Base-by-base conservation (phyloP, 2,329 filamentous ascomycete genomes). In the Colletotrichum shisoi region DNA sequence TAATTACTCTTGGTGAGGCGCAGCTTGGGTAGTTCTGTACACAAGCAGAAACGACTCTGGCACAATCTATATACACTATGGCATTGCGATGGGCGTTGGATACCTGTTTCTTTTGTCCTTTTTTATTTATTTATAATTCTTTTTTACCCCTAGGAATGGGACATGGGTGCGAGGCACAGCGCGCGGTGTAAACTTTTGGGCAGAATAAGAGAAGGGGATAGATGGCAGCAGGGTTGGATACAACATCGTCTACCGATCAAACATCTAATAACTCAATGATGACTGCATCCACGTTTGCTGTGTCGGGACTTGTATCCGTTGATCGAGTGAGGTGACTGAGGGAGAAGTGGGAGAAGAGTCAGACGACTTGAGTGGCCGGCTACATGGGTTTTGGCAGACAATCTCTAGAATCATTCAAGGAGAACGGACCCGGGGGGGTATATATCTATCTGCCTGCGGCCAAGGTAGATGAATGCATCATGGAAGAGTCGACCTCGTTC, bases 51-150 rank as follows among this genome's bases (percentile, higher is more conserved):
- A 34, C 31, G 3, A 34, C 31, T 17, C 48, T 53, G 53, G 27
- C 42, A 65, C 2, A 48, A 49, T 17, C 46, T n/a, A 62, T n/a
- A 62, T 40, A 49, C 11, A 67, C 53, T 27, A 46, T 5, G 60
- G 60, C 63, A 67, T 67, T 67, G 63, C 63, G 63, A 67, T 53
- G 34, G 63, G 63, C 52, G 63, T 67, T 67, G 63, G 63, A 57
- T 63, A 44, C 39, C 21, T 27, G 15, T 49, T 40, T 67, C 52
- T 57, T 63, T 58, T 63, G 44, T 63, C 15, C 51, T 3, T 42
- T 34, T 37, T 44, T 17, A 12, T 17, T 5, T 42, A n/a, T 42
- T 42, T n/a, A n/a, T n/a, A n/a, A n/a, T n/a, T 5, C 9, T 49
- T 49, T 48, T 12, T 2, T 8, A 31, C 19, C 15, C 17, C 2